Percentiles rank a stretch among this genome's conserved stretches.
phyloP scores from a whole-genome alignment of 306 rosid species.

The Corylus heterophylla region DNA sequence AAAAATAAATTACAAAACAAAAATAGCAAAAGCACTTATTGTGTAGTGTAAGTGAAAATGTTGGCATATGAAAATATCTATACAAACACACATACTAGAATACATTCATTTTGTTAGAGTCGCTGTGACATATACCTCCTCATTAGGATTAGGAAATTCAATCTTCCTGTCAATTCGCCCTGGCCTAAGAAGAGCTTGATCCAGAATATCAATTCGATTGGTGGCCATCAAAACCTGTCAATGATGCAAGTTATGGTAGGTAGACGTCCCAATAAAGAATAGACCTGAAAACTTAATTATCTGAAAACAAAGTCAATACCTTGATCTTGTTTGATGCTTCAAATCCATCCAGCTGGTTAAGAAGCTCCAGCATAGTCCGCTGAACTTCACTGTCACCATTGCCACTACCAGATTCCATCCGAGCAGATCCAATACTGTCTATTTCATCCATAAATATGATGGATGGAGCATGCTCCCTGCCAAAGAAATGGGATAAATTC shows the following conservation, averaged over 20 bases:
- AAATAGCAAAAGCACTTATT: not conserved
- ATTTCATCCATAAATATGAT: slow-evolving; percentile 99
- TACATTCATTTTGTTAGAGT: not conserved
- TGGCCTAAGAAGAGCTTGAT: slow-evolving; percentile 98
- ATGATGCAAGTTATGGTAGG: slow-evolving; percentile 15
- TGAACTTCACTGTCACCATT: slow-evolving; percentile 99
- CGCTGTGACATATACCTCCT: slow-evolving; percentile 49
- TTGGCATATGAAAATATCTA: not conserved
- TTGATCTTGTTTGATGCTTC: slow-evolving; percentile 99
- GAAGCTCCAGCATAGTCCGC: slow-evolving; percentile 98
- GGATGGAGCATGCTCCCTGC: slow-evolving; percentile 99
- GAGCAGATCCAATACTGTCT: slow-evolving; percentile 98
- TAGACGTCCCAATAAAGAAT: not conserved
- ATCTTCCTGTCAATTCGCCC: slow-evolving; percentile 97
- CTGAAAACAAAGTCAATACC: slow-evolving; percentile 40
- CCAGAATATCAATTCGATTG: slow-evolving; percentile 95
- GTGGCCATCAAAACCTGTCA: slow-evolving; percentile 97
- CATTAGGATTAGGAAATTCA: slow-evolving; percentile 97
- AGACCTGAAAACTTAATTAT: not conserved
- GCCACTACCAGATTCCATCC: slow-evolving; percentile 99
- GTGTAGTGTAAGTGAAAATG: not conserved
- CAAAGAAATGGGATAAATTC: slow-evolving; percentile 18
- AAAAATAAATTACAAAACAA: not conserved
- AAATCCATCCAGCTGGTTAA: slow-evolving; percentile 98
- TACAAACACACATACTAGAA: not conserved